These are phyloP conservation scores for Hypoxylon sp. DNA, from an alignment of 2,329 filamentous ascomycete species.

Conservation along the genomic window DNA sequence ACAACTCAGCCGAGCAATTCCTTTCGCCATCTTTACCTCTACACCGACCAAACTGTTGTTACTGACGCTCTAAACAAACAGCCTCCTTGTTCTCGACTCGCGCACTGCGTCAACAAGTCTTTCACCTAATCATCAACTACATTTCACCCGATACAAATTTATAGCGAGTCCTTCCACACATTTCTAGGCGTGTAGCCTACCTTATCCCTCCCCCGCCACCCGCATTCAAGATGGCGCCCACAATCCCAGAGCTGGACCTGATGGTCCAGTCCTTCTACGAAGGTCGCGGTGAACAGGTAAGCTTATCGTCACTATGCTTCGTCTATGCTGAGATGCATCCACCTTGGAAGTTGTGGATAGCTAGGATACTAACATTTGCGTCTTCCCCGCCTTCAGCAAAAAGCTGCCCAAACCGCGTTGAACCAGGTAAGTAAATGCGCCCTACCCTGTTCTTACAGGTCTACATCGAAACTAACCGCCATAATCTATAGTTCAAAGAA, in stretches of 20 bases:
- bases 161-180: conserved; percentile 46
- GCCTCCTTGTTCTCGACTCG: conserved; percentile 1
- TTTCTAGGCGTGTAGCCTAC: conserved; percentile 52
- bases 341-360: conserved; percentile 17
- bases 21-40: conserved; percentile 16
- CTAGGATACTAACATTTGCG: conserved; percentile 44
- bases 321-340: conserved; percentile 7
- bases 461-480: conserved; percentile 49
- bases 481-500: conserved; percentile 86
- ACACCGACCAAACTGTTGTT: conserved; percentile 5
- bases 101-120: conserved; percentile 15
- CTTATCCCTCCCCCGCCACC: conserved; percentile 41
- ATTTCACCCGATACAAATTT: conserved; percentile 29
- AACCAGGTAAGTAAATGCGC: conserved; percentile 80
- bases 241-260: conserved; percentile 95
- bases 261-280: conserved; percentile 98
- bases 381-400: conserved; percentile 78
- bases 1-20: conserved; percentile 22
- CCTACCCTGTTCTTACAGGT: conserved; percentile 25
- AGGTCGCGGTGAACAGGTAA: conserved; percentile 91
- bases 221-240: conserved; percentile 69
- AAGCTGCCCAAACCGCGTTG: conserved; percentile 91
- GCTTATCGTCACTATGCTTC: conserved; percentile 53
- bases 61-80: conserved; percentile 6
- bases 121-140: conserved; percentile 15